These are phyloP conservation scores for Botryotinia narcissicola DNA, from an alignment of 2,329 filamentous ascomycete species.

Conservation along the genomic window DNA sequence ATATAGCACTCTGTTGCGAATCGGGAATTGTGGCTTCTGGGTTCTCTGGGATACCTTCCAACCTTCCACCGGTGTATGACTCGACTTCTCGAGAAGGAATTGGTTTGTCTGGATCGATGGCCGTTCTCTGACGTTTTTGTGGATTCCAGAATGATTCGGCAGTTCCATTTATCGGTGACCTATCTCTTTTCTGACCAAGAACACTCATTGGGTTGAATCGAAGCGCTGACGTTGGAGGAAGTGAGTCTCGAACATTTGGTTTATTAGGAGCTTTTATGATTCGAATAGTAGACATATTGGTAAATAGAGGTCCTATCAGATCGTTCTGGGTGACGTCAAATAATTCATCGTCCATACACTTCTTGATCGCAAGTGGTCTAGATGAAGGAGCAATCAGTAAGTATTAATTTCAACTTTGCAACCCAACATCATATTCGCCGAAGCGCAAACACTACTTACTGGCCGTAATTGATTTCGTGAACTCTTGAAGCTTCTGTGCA, in stretches of 20 bases:
- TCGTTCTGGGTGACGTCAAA: constrained; percentile 38
- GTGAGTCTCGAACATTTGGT: constrained; percentile 35
- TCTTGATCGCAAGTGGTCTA: constrained; percentile 37
- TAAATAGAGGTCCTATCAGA: constrained; percentile 34
- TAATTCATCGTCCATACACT: constrained; percentile 37
- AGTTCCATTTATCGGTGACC: constrained; percentile 24
- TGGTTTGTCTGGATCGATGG: constrained; percentile 35
- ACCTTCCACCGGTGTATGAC: constrained; percentile 5
- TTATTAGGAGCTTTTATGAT: constrained; percentile 33
- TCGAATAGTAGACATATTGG: constrained; percentile 32
- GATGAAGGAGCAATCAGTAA: constrained; percentile 2
- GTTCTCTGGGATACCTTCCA: constrained; percentile 16
- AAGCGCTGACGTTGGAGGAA: constrained; percentile 38
- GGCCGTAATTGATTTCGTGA: constrained; percentile 37
- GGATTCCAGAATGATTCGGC: constrained; percentile 26
- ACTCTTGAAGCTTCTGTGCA: constrained; percentile 35
- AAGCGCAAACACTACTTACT: constrained; percentile 30
- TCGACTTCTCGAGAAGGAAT: constrained; percentile 36
- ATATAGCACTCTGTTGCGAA: constrained; percentile 31
- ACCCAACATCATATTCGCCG: background rate
- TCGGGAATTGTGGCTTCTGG: constrained; percentile 28
- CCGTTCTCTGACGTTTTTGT: constrained; percentile 35
- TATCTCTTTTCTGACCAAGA: constrained; percentile 30
- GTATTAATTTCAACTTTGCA: background rate
- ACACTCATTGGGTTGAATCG: constrained; percentile 30